Evolutionary conservation across 208 protist species (phyloP).

Genomic region (Trypanosoma scelopori): DNA sequence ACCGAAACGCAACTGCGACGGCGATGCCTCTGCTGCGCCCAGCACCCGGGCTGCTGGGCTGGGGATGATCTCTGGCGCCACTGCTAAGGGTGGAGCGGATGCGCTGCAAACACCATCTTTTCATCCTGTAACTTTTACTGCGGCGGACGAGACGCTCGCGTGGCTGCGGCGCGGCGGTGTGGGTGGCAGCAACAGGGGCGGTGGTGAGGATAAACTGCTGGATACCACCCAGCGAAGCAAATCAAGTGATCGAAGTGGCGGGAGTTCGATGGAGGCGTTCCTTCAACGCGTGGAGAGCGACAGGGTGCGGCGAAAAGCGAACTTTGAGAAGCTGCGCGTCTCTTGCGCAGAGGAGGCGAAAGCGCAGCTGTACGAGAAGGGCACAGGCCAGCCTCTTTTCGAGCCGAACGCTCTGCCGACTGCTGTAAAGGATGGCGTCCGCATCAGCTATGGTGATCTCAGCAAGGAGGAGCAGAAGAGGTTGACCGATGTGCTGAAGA

Average conservation of each 20-base stretch:
- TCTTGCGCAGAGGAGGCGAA: slow-evolving; percentile 7
- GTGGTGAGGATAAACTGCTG: no score
- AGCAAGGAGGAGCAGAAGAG: slow-evolving; percentile 35
- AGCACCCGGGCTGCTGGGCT: background rate
- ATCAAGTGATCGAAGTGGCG: background rate
- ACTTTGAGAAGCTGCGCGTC: slow-evolving; percentile 26
- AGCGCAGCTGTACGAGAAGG: slow-evolving; percentile 29
- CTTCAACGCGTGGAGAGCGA: slow-evolving; percentile 32
- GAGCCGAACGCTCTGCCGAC: slow-evolving; percentile 64
- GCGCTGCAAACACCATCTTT: slow-evolving; percentile 12
- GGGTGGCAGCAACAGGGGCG: background rate
- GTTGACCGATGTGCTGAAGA: slow-evolving; percentile 32
- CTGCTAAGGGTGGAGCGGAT: background rate
- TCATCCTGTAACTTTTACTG: slow-evolving; percentile 10
- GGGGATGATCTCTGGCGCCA: background rate
- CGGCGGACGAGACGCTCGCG: background rate
- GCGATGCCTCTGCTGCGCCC: background rate
- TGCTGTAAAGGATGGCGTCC: slow-evolving; percentile 39
- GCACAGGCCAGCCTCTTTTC: slow-evolving; percentile 62
- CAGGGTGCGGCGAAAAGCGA: slow-evolving; percentile 27
- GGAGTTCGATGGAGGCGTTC: slow-evolving; percentile 35
- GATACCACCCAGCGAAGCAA: background rate
- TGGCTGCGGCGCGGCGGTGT: background rate
- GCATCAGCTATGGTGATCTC: slow-evolving; percentile 48
- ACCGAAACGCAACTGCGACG: background rate